Base-by-base conservation (phyloP, 2,329 filamentous ascomycete species). In the Aspergillus hiratsukae region DNA sequence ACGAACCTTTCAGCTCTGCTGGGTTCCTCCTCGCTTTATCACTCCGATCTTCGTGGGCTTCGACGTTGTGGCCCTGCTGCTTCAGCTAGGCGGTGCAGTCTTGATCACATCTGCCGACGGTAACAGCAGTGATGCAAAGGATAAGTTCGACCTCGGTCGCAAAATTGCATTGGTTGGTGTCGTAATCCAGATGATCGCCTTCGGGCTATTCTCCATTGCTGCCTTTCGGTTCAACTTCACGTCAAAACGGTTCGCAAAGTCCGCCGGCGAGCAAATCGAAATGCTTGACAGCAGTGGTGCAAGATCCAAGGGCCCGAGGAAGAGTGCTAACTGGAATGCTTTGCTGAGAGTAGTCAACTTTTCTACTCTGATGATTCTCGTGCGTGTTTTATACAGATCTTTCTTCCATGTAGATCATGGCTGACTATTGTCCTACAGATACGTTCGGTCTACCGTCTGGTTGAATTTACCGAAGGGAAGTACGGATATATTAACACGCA, bases 211-310 rank as follows among this genome's bases (percentile, higher is more conserved):
- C 54, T 72, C 70, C 4, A 54, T 81, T 27, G 66, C 79, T 5
- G 77, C 78, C 0, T 66, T 73, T 3, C 74, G 78, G 6, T 81
- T 81, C 61, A 76, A 80, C 59, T 78, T 79, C 53, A 76, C 73
- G 4, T 77, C 75, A 1, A 73, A 69, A 54, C 65, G 64, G 25
- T 78, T 78, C 60, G 61, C 61, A 4, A 58, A 62, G 6, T 58
- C 59, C 10, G 64, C 73, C 8, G 58, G 67, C 19, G 59, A 72
- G 55, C 64, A 70, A 25, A 62, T 71, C 37, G 58, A 60, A 37
- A 17, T 37, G 31, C 31, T 17, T 7, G 31, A 17, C 5, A 37
- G 14, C 31, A 17, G 2, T 7, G 48, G 23, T 14, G 19, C 10
- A 28, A 4, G 23, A 49, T 31, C 41, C 21, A 5, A 21, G 37